Conservation (phyloP, 140 eudicot genomes). For the Bidens hawaiensis region DNA sequence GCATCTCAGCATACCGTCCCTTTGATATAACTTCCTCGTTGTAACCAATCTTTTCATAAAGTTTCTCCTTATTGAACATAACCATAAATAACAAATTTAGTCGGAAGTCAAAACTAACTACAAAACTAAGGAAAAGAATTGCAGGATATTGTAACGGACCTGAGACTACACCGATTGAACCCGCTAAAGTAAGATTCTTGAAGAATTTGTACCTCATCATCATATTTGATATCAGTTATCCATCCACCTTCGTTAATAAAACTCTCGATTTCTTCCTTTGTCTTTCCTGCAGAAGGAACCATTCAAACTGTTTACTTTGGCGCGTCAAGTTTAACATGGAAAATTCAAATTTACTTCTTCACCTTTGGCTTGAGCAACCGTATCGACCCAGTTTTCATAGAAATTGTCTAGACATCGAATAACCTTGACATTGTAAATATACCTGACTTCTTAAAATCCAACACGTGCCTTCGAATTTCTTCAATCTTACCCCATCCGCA, state of each 20-base stretch:
- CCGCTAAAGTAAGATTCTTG: conserved; percentile 81
- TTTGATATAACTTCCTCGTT: conserved; percentile 78
- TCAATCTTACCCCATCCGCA: conserved; percentile 98
- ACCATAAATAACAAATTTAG: conserved; percentile 34
- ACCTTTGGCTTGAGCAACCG: conserved; percentile 68
- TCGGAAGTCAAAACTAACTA: neutral
- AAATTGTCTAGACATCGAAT: conserved; percentile 61
- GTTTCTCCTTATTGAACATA: conserved; percentile 55
- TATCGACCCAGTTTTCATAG: conserved; percentile 42
- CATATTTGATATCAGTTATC: conserved; percentile 92
- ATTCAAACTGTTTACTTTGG: neutral
- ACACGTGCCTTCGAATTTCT: conserved; percentile 83
- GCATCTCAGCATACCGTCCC: conserved; percentile 70
- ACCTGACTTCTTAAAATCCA: conserved; percentile 94
- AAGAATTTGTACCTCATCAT: conserved; percentile 84
- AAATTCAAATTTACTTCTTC: conserved; percentile 1
- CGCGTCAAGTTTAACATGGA: conserved; percentile 14
- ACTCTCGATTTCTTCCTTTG: conserved; percentile 69
- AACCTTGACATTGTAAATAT: conserved; percentile 52
- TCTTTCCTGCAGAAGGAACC: conserved; percentile 67
- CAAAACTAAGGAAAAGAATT: neutral
- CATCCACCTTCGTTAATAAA: conserved; percentile 91
- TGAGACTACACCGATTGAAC: conserved; percentile 89
- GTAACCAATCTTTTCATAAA: conserved; percentile 77
- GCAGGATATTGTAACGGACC: conserved; percentile 28